Evolutionary conservation across 345 rosid genomes (phyloP).

Genomic region (Aquilaria yunnanensis): DNA sequence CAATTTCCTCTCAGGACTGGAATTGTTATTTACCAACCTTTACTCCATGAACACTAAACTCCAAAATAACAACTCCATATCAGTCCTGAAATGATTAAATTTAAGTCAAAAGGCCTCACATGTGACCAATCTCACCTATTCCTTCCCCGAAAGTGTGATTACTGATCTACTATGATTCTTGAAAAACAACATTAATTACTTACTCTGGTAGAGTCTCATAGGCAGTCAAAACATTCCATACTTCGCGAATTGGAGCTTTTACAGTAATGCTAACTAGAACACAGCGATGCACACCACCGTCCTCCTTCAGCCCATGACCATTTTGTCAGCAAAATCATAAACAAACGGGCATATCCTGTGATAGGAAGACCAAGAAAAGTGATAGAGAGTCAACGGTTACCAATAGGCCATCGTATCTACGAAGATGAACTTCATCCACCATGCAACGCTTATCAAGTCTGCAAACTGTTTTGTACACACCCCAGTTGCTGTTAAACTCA

Average conservation of each 20-base stretch:
- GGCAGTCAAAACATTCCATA: slow-evolving; percentile 88
- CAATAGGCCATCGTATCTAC: slow-evolving; percentile 91
- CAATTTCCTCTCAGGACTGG: no score
- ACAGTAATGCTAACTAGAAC: slow-evolving; percentile 94
- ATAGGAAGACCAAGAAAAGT: slow-evolving; percentile 18
- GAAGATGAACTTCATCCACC: slow-evolving; percentile 97
- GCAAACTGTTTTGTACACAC: slow-evolving; percentile 74
- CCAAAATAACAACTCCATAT: no score
- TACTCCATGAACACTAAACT: no score
- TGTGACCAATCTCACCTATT: no score
- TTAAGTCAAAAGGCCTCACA: no score
- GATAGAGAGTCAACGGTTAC: slow-evolving; percentile 39
- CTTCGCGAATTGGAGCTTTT: slow-evolving; percentile 91
- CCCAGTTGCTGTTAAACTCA: slow-evolving; percentile 68
- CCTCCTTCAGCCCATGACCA: slow-evolving; percentile 66
- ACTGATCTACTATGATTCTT: no score
- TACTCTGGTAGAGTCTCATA: slow-evolving; percentile 98
- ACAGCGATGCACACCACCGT: slow-evolving; percentile 95
- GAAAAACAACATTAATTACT: slow-evolving; percentile 16
- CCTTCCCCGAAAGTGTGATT: no score
- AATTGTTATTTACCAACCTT: no score
- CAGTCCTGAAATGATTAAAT: no score
- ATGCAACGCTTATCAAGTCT: slow-evolving; percentile 65
- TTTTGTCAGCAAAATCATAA: slow-evolving; percentile 27
- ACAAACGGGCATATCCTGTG: slow-evolving; percentile 11